Evolutionary conservation across 164 flowering plant genomes (phyloP).

Genomic region (Chloranthus sessilifolius): DNA sequence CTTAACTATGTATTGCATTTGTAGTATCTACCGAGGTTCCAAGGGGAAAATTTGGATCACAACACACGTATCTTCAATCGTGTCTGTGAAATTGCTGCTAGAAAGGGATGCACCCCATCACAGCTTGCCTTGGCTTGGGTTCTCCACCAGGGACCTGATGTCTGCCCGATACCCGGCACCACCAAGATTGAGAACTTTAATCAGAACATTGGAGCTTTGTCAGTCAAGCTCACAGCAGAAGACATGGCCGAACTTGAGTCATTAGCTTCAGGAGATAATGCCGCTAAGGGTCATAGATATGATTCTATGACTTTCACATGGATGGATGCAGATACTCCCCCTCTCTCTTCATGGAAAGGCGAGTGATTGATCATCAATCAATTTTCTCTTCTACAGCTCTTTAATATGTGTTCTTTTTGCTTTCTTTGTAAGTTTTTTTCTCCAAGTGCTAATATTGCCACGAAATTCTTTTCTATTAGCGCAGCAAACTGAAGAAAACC

Average conservation of each 20-base stretch:
- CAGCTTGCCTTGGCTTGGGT: slow-evolving; percentile 44
- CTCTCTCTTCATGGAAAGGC: slow-evolving; percentile 25
- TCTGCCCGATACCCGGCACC: slow-evolving; percentile 44
- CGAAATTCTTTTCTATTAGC: no score
- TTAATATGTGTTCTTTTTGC: no score
- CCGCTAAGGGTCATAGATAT: slow-evolving; percentile 31
- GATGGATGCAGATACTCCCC: slow-evolving; percentile 24
- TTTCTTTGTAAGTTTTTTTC: no score
- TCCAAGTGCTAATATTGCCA: no score
- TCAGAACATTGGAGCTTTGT: slow-evolving; percentile 40
- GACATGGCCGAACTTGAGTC: slow-evolving; percentile 40
- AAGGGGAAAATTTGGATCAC: slow-evolving; percentile 29
- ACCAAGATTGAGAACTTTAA: slow-evolving; percentile 41
- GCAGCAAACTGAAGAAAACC: no score
- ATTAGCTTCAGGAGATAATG: slow-evolving; percentile 22
- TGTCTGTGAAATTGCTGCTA: slow-evolving; percentile 22
- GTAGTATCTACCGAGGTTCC: slow-evolving; percentile 30
- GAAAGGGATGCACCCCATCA: slow-evolving; percentile 34
- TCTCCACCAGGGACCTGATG: slow-evolving; percentile 34
- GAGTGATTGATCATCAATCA: no score
- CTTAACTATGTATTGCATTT: not conserved
- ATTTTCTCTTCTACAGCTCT: no score
- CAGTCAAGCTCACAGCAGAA: slow-evolving; percentile 27
- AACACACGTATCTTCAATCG: slow-evolving; percentile 24
- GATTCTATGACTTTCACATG: not conserved